These are phyloP conservation scores for Tetraselmis chui DNA, from an alignment of 139 green algal species.

Conservation along the genomic window DNA sequence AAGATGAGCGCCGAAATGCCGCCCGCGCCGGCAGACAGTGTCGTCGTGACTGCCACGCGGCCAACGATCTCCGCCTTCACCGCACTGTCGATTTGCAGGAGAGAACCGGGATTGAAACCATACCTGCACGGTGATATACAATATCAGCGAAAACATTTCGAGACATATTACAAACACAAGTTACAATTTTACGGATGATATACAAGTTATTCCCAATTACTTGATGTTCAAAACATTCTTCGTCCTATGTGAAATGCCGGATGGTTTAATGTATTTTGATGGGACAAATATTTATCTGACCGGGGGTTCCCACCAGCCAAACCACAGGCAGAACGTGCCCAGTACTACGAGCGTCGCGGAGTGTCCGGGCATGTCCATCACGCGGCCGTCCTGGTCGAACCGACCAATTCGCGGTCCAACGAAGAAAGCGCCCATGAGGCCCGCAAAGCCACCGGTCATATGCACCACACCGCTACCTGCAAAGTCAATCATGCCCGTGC, in stretches of 20 bases:
- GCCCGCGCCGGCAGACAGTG: conserved; percentile 43
- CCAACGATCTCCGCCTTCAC: conserved; percentile 25
- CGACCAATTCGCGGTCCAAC: conserved; percentile 85
- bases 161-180: too few relatives aligned
- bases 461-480: conserved; percentile 44
- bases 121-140: conserved; percentile 40
- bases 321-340: conserved; percentile 71
- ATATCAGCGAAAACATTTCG: too few relatives aligned
- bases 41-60: conserved; percentile 57
- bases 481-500: conserved; percentile 46
- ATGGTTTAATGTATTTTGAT: too few relatives aligned
- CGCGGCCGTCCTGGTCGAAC: conserved; percentile 73
- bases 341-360: conserved; percentile 42
- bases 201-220: too few relatives aligned
- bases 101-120: conserved; percentile 70
- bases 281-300: too few relatives aligned
- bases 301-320: conserved; percentile 49
- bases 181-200: too few relatives aligned
- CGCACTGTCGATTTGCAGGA: conserved; percentile 20
- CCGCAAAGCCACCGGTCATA: conserved; percentile 69
- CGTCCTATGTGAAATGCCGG: too few relatives aligned
- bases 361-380: conserved; percentile 38
- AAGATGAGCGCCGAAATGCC: conserved; percentile 52
- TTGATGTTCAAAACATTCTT: too few relatives aligned
- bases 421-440: conserved; percentile 69